Conservation (phyloP, 176 grass and related monocot genomes). For the Bonia amplexicaulis region DNA sequence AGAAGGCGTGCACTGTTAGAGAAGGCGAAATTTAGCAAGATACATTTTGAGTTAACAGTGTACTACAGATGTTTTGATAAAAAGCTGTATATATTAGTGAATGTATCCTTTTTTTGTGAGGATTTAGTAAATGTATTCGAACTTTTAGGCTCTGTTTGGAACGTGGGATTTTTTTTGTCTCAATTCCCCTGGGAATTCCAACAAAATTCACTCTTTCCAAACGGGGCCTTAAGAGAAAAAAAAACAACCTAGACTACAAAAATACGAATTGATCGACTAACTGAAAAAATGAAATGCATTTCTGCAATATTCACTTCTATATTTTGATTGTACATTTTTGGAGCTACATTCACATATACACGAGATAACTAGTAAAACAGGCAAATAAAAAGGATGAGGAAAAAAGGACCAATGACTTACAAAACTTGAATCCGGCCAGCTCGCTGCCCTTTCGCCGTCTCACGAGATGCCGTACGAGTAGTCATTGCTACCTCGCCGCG, state of each 20-base stretch:
- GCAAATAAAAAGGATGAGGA: not conserved
- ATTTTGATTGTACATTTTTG: not conserved
- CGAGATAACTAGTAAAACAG: not conserved
- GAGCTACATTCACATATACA: constrained; percentile 12
- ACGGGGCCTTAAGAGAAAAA: not conserved
- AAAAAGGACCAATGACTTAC: not conserved
- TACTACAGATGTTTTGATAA: not conserved
- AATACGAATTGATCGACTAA: not conserved
- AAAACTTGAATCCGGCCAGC: constrained; percentile 25
- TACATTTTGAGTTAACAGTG: not conserved
- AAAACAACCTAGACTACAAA: not conserved
- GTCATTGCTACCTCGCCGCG: constrained; percentile 25
- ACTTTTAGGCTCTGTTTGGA: not conserved
- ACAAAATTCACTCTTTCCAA: too few species aligned
- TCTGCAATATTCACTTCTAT: not conserved
- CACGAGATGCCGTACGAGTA: constrained; percentile 53
- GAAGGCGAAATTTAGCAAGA: not conserved
- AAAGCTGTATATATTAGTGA: not conserved
- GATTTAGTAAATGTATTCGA: not conserved
- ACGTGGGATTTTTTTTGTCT: too few species aligned
- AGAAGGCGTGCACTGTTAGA: not conserved
- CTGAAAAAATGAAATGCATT: not conserved
- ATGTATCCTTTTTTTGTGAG: not conserved
- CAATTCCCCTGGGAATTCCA: too few species aligned
- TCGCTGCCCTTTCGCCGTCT: not conserved